Conservation (phyloP, 495 filamentous ascomycete species). For the Talaromyces nanjingensis region DNA sequence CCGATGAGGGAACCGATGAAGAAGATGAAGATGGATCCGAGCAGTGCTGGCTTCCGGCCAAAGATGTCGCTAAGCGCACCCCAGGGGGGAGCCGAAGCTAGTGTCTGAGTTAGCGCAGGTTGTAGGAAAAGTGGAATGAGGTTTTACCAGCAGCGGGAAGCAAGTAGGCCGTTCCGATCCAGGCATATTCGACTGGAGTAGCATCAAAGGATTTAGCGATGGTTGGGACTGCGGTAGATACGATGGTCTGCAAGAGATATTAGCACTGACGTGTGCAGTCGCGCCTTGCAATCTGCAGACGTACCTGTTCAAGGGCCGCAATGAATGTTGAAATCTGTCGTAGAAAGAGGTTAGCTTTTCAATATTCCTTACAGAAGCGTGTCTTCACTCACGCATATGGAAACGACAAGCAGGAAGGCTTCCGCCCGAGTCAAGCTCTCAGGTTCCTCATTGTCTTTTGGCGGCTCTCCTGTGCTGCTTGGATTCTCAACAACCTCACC, state of each 20-base stretch:
- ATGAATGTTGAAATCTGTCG: conserved; percentile 2
- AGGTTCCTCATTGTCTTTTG: neutral
- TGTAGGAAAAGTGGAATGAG: neutral
- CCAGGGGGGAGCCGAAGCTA: conserved; percentile 63
- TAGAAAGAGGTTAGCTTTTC: neutral
- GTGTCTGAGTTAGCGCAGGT: neutral
- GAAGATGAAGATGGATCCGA: conserved; percentile 66
- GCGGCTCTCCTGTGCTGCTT: conserved; percentile 1
- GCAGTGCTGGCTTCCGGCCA: conserved; percentile 72
- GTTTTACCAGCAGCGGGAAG: conserved; percentile 48
- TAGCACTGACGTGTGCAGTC: neutral
- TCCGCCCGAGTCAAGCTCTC: conserved; percentile 1
- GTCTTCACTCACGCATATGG: conserved; percentile 3
- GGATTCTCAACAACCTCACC: neutral
- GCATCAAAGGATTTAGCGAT: conserved; percentile 56
- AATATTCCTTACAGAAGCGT: neutral
- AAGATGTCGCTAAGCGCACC: conserved; percentile 79
- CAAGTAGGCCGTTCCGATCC: conserved; percentile 66
- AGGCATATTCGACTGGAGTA: conserved; percentile 57
- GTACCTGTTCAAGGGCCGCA: conserved; percentile 4
- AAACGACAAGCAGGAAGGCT: neutral
- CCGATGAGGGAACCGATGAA: conserved; percentile 68
- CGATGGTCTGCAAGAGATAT: conserved; percentile 32
- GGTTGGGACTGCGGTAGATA: conserved; percentile 49
- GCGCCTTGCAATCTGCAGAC: neutral